A percentile compares a stretch with the other conserved stretches of the same genome.
Conservation (phyloP, 1,139 yeast species). For the Eremothecium sinecaudum region DNA sequence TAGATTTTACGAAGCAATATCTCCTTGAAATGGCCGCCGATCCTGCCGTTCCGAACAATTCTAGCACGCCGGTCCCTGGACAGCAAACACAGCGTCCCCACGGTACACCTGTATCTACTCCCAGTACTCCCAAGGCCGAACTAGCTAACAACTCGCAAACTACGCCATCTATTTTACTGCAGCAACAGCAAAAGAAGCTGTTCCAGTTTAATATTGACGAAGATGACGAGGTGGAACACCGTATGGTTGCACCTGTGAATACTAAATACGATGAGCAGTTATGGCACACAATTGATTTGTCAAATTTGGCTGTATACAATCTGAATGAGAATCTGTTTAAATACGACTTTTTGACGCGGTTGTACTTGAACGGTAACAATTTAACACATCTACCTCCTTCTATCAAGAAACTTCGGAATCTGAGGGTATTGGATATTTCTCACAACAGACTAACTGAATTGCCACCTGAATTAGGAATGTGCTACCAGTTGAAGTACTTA, state of each 20-base stretch:
- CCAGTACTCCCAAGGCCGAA: conserved; percentile 29
- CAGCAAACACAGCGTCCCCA: conserved; percentile 7
- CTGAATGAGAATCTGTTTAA: conserved; percentile 67
- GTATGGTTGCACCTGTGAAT: conserved; percentile 60
- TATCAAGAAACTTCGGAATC: conserved; percentile 58
- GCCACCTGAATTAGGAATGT: conserved; percentile 75
- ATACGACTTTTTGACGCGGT: conserved; percentile 75
- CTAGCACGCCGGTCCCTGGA: neutral
- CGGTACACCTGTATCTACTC: conserved; percentile 20
- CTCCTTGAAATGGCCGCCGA: conserved; percentile 29
- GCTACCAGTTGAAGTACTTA: conserved; percentile 70
- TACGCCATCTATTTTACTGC: conserved; percentile 37
- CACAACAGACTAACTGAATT: conserved; percentile 61
- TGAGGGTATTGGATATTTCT: conserved; percentile 79
- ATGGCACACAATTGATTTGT: conserved; percentile 90
- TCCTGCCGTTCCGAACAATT: conserved; percentile 9
- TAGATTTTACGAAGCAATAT: conserved; percentile 29
- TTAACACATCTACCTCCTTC: conserved; percentile 59
- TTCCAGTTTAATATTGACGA: conserved; percentile 55
- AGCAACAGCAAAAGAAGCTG: conserved; percentile 52
- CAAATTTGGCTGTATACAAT: conserved; percentile 76
- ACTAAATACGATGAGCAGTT: conserved; percentile 55
- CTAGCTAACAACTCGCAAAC: conserved; percentile 18
- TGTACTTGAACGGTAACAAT: conserved; percentile 81
- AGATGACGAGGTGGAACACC: conserved; percentile 46